These are phyloP conservation scores for Ogataea nonfermentans DNA, from an alignment of 805 yeast species.

Conservation along the genomic window DNA sequence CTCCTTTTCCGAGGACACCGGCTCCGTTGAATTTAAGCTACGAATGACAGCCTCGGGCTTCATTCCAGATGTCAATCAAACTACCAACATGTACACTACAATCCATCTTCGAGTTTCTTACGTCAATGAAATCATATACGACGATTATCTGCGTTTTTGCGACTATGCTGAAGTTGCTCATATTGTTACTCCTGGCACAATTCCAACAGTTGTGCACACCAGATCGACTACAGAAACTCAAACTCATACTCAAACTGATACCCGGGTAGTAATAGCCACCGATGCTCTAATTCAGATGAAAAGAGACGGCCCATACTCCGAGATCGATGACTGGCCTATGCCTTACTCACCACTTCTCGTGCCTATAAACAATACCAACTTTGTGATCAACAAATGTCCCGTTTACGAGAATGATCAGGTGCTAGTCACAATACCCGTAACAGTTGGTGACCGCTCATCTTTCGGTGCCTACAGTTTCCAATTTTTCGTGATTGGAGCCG, in stretches of 20 bases:
- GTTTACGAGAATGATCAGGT: conserved; percentile 26
- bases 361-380: neutral
- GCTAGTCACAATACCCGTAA: conserved; percentile 25
- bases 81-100: conserved; percentile 49
- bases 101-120: conserved; percentile 45
- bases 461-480: conserved; percentile 46
- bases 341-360: neutral
- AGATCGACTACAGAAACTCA: neutral
- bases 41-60: conserved; percentile 21
- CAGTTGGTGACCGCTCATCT: conserved; percentile 27
- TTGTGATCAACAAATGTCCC: conserved; percentile 28
- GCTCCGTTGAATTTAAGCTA: conserved; percentile 17
- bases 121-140: conserved; percentile 41
- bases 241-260: neutral
- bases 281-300: neutral
- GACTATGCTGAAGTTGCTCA: conserved; percentile 27
- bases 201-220: too few relatives aligned
- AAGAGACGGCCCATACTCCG: neutral
- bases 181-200: conserved; percentile 11
- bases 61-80: conserved; percentile 43
- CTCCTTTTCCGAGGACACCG: conserved; percentile 15
- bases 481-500: conserved; percentile 43
- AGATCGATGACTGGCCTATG: too few relatives aligned
- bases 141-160: conserved; percentile 44
- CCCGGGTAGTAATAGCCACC: neutral